A percentile compares a stretch with the other conserved stretches of the same genome.
phyloP scores from a whole-genome alignment of 352 stramenopile genomes.

The Pythium monospermum region DNA sequence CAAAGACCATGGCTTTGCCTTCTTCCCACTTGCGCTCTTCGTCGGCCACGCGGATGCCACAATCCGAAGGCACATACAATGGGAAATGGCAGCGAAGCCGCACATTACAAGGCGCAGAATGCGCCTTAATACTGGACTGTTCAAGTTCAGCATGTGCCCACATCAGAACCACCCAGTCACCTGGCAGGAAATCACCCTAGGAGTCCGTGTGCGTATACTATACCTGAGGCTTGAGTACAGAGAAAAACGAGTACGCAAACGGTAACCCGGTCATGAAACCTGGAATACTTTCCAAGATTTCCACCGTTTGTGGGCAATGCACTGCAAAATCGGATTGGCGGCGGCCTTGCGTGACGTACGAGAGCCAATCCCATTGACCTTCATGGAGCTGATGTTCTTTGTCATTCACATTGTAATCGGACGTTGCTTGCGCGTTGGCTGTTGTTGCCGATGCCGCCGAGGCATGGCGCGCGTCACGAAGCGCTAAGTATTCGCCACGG shows the following conservation, averaged over 20 bases:
- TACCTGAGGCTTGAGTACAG: slow-evolving; percentile 87
- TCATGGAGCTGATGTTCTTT: slow-evolving; percentile 74
- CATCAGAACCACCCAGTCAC: no score
- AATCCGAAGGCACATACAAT: slow-evolving; percentile 84
- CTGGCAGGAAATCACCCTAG: no score
- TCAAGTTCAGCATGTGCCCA: no score
- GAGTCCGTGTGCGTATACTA: no score
- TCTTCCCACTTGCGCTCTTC: slow-evolving; percentile 77
- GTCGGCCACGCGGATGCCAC: slow-evolving; percentile 91
- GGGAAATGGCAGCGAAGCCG: slow-evolving; percentile 94
- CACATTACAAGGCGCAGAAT: slow-evolving; percentile 95
- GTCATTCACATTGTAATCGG: slow-evolving; percentile 63
- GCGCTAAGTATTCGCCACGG: slow-evolving; percentile 49
- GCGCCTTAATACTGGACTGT: slow-evolving; percentile 87
- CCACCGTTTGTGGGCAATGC: slow-evolving; percentile 58
- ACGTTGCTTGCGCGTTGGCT: slow-evolving; percentile 8
- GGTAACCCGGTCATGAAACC: slow-evolving; percentile 86
- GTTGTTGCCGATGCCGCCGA: not conserved
- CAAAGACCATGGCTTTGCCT: slow-evolving; percentile 76
- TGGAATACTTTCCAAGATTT: slow-evolving; percentile 71
- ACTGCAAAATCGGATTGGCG: slow-evolving; percentile 57
- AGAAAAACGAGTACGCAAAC: slow-evolving; percentile 97
- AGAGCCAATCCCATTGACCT: slow-evolving; percentile 94
- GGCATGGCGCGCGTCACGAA: slow-evolving; percentile 31
- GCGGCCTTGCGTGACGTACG: slow-evolving; percentile 70